phyloP scores from a whole-genome alignment of 257 asterid species.

The Gardenia jasminoides region DNA sequence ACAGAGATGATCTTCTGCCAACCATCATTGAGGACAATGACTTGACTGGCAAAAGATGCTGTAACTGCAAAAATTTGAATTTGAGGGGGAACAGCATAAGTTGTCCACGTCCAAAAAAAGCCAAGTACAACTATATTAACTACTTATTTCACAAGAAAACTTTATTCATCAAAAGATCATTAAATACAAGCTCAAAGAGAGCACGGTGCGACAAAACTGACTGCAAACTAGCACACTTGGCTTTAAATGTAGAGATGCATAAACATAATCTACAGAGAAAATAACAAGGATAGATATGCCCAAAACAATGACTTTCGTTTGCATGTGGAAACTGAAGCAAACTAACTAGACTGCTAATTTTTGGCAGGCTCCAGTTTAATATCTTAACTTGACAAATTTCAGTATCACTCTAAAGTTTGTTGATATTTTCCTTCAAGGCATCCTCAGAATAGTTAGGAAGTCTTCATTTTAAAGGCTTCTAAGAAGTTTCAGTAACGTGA shows the following conservation, averaged over 20 bases:
- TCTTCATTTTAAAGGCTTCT: neutral
- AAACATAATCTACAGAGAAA: too few relatives aligned
- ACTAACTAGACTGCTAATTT: too few relatives aligned
- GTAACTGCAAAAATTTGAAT: conserved; percentile 30
- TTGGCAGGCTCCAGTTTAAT: too few relatives aligned
- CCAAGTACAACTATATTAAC: neutral
- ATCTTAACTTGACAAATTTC: neutral
- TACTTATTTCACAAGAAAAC: neutral
- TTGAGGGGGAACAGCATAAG: neutral
- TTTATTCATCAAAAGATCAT: neutral
- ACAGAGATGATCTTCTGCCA: conserved; percentile 33
- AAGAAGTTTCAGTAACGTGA: neutral
- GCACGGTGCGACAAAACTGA: neutral
- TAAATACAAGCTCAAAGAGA: neutral
- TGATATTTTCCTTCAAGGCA: neutral
- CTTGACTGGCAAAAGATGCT: conserved; percentile 30
- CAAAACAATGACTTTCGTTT: too few relatives aligned
- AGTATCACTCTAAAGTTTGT: neutral
- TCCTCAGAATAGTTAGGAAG: neutral
- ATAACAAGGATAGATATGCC: neutral
- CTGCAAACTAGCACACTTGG: neutral
- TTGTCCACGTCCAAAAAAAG: neutral
- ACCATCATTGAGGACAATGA: conserved; percentile 40
- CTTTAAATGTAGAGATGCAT: neutral
- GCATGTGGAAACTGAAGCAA: too few relatives aligned